Conservation (phyloP, 2,329 filamentous ascomycete genomes). For the Apiospora pterosperma region DNA sequence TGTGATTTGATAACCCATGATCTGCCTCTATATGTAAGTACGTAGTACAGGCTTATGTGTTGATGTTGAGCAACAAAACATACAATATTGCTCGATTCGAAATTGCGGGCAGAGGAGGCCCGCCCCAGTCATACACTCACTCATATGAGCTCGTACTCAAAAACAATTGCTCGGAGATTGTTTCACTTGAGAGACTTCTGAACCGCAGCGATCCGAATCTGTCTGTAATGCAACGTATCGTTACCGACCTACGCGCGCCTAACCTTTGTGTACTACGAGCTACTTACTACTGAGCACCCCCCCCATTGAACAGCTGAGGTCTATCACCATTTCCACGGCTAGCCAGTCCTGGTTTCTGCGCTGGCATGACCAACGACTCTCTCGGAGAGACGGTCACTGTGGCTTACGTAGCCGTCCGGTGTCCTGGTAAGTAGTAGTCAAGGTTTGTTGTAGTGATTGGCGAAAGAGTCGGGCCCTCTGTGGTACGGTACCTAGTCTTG, state of each 20-base stretch:
- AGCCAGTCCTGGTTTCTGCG: not conserved
- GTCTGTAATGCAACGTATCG: not conserved
- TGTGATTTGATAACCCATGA: not conserved
- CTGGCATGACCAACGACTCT: not conserved
- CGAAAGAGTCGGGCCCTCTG: not conserved
- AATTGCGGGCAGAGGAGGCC: not conserved
- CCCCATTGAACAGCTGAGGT: no score
- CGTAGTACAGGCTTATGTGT: no score
- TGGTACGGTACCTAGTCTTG: no score
- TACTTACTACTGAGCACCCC: no score
- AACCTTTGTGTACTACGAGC: not conserved
- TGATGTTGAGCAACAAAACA: no score
- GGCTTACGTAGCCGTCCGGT: no score
- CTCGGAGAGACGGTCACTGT: no score
- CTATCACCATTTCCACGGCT: not conserved
- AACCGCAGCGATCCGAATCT: conserved; percentile 1
- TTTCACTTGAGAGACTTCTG: not conserved
- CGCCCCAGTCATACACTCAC: no score
- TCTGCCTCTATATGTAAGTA: no score
- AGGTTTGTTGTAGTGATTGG: not conserved
- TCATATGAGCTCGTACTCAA: not conserved
- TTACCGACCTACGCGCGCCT: not conserved
- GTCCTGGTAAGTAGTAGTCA: no score
- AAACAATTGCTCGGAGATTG: not conserved
- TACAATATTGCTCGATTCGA: not conserved